Percentiles rank a stretch among this genome's conserved stretches.
These are phyloP conservation scores for Adansonia madagascariensis DNA, from an alignment of 441 rosid genomes.

Conservation along the genomic window DNA sequence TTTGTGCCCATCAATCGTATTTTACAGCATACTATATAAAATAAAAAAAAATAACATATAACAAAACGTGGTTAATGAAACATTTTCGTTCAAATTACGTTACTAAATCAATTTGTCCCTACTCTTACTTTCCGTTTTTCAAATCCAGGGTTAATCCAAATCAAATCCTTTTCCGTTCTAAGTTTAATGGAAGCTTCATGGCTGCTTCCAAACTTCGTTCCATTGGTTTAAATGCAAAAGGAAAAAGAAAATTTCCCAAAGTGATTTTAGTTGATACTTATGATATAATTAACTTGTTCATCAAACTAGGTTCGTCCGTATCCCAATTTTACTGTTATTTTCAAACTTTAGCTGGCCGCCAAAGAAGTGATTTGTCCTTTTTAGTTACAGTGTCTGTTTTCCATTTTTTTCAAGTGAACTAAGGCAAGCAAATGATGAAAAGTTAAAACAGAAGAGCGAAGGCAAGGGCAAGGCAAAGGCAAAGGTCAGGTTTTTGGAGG, in stretches of 20 bases:
- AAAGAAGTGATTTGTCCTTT: neutral
- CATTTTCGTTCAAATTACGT: too few relatives aligned
- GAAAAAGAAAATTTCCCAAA: neutral
- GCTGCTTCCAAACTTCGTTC: conserved; percentile 25
- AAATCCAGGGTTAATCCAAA: neutral
- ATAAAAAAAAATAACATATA: too few relatives aligned
- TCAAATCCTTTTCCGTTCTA: neutral
- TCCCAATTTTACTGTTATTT: neutral
- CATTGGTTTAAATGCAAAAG: neutral
- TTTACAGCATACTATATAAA: too few relatives aligned
- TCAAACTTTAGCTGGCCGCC: neutral
- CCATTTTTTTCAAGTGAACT: too few relatives aligned
- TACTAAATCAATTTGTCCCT: too few relatives aligned
- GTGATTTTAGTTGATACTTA: neutral
- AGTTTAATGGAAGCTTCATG: conserved; percentile 28
- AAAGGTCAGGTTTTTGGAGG: neutral
- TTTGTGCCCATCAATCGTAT: too few relatives aligned
- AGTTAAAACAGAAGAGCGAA: conserved; percentile 1
- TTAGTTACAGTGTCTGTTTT: too few relatives aligned
- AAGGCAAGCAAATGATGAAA: neutral
- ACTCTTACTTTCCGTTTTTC: neutral
- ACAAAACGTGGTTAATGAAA: too few relatives aligned
- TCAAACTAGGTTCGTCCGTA: neutral
- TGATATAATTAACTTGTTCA: neutral
- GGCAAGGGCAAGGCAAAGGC: too few relatives aligned